phyloP scores from a whole-genome alignment of 1,139 yeast genomes.

The Geotrichum bryndzae region DNA sequence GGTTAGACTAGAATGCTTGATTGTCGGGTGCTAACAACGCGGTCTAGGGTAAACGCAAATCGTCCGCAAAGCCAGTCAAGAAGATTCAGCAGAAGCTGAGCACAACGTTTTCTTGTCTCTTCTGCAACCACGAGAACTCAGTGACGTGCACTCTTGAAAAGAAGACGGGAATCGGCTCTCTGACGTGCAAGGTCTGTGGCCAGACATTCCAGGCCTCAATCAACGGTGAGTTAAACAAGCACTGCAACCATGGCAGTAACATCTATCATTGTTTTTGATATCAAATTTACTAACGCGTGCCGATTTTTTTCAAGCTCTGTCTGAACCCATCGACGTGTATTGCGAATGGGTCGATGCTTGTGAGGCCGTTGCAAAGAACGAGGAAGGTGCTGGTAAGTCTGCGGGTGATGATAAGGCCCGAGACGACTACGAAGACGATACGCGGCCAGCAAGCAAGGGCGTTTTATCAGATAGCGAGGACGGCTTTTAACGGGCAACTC shows the following conservation, averaged over 20 bases:
- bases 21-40: neutral
- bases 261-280: neutral
- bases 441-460: slow-evolving; percentile 2
- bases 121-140: slow-evolving; percentile 93
- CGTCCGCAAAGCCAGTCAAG: slow-evolving; percentile 76
- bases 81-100: slow-evolving; percentile 75
- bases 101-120: slow-evolving; percentile 81
- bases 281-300: neutral
- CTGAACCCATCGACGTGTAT: slow-evolving; percentile 90
- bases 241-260: no score
- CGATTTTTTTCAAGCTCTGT: slow-evolving; percentile 36
- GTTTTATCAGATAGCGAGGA: slow-evolving; percentile 10
- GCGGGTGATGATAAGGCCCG: neutral
- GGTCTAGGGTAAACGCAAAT: slow-evolving; percentile 79
- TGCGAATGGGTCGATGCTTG: slow-evolving; percentile 99
- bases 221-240: slow-evolving; percentile 43
- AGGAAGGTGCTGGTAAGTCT: neutral
- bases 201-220: slow-evolving; percentile 88
- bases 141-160: slow-evolving; percentile 86
- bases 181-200: slow-evolving; percentile 90
- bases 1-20: neutral
- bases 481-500: neutral
- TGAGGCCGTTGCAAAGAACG: slow-evolving; percentile 84
- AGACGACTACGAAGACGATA: slow-evolving; percentile 2
- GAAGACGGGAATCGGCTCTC: slow-evolving; percentile 74